Percentiles rank a stretch among this genome's conserved stretches.
Evolutionary conservation across 352 stramenopile species (phyloP).

Genomic region (Pythium angustatum): DNA sequence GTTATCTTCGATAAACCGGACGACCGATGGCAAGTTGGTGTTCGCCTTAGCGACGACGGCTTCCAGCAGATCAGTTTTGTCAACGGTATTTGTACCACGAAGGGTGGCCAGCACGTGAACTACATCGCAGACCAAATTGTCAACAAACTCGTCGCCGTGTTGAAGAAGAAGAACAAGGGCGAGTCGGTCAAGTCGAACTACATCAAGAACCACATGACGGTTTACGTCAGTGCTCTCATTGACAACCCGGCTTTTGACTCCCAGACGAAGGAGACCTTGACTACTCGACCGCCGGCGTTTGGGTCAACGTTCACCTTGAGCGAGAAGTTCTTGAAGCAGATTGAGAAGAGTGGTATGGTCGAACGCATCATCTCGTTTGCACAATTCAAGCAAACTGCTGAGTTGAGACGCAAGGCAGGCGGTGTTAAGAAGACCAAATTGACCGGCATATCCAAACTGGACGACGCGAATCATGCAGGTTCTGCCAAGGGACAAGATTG

Average conservation of each 20-base stretch:
- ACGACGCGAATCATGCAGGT: slow-evolving; percentile 97
- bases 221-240: slow-evolving; percentile 97
- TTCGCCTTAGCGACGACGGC: slow-evolving; percentile 91
- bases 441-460: slow-evolving; percentile 94
- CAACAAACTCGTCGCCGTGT: slow-evolving; percentile 85
- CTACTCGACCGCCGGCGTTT: slow-evolving; percentile 82
- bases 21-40: slow-evolving; percentile 93
- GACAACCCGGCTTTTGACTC: slow-evolving; percentile 98
- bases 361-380: slow-evolving; percentile 91
- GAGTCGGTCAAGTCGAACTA: slow-evolving; percentile 93
- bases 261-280: slow-evolving; percentile 98
- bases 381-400: slow-evolving; percentile 91
- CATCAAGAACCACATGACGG: slow-evolving; percentile 94
- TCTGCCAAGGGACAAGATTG: slow-evolving; percentile 89
- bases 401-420: slow-evolving; percentile 84
- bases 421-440: slow-evolving; percentile 82
- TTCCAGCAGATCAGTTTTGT: slow-evolving; percentile 98
- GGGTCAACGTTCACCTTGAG: slow-evolving; percentile 86
- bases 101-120: slow-evolving; percentile 96
- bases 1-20: slow-evolving; percentile 94
- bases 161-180: slow-evolving; percentile 95
- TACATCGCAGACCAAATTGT: slow-evolving; percentile 92
- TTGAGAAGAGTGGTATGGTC: slow-evolving; percentile 89
- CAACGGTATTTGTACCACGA: slow-evolving; percentile 96
- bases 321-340: slow-evolving; percentile 87